Percentiles rank a stretch among this genome's conserved stretches.
Evolutionary conservation across 352 stramenopile genomes (phyloP).

Genomic region (Phytophthora uliginosa): DNA sequence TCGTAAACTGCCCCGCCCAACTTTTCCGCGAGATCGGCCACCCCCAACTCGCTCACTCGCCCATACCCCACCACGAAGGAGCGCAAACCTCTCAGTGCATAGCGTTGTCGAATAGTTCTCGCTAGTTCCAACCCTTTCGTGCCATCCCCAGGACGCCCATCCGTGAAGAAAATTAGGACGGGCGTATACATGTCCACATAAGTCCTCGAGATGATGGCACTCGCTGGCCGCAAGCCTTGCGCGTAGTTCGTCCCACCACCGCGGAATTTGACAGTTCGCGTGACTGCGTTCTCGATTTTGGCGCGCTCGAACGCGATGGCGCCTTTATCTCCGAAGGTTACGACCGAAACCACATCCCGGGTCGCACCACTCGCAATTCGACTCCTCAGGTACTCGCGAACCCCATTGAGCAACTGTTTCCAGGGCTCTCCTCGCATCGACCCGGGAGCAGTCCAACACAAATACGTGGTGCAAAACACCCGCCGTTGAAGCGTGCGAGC

Average conservation of each 20-base stretch:
- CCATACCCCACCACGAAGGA: slow-evolving; percentile 68
- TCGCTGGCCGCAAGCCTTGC: slow-evolving; percentile 43
- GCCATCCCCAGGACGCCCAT: slow-evolving; percentile 49
- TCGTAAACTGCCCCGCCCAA: neutral
- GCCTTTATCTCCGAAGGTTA: slow-evolving; percentile 29
- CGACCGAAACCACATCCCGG: slow-evolving; percentile 35
- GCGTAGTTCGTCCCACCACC: neutral
- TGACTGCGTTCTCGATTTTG: neutral
- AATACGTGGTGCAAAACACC: slow-evolving; percentile 42
- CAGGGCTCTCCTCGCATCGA: slow-evolving; percentile 42
- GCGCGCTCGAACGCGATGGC: slow-evolving; percentile 7
- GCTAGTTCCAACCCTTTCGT: slow-evolving; percentile 43
- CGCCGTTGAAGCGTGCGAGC: slow-evolving; percentile 20
- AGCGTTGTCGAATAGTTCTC: slow-evolving; percentile 39
- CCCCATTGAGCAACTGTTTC: slow-evolving; percentile 16
- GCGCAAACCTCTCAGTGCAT: slow-evolving; percentile 45
- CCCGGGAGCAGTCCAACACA: slow-evolving; percentile 39
- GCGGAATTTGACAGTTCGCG: neutral
- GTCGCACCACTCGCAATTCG: slow-evolving; percentile 15
- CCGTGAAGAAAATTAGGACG: slow-evolving; percentile 25
- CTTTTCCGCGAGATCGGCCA: neutral
- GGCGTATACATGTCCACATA: slow-evolving; percentile 54
- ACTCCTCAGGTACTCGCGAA: slow-evolving; percentile 6
- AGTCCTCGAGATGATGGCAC: slow-evolving; percentile 66
- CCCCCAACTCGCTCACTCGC: neutral